Base-by-base conservation (phyloP, 768 basidiomycete genomes). In the Psilocybe cyanescens region DNA sequence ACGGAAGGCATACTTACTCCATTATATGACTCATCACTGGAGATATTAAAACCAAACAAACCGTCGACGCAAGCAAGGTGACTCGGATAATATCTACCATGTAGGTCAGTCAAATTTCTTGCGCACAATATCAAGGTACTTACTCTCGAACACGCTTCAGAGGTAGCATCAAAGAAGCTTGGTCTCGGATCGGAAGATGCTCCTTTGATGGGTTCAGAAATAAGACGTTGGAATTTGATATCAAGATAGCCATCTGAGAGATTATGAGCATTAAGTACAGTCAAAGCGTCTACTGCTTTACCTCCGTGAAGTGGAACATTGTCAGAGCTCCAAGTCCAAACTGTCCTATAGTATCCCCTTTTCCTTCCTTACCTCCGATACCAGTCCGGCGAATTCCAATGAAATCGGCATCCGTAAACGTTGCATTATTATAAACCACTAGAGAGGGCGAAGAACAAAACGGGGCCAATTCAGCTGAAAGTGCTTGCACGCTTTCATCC, bases 251-350 rank as follows among this genome's bases (percentile, higher is more conserved):
- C 59, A 77, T 57, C 75, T 80, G 51, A 8, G 39, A 44, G 6
- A 17, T 12, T 31, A 45, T 55, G 29, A 48, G 9, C 11, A 17
- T 8, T 3, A 4, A 30, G 3, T 4, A 16, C 1, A 24, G n/a
- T 11, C 35, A 58, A 19, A 39, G 46, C 37, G 9, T 24, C 9
- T 47, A 11, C 3, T 28, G 9, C 52, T 74, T 54, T 53, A 83
- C 83, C 70, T 85, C 83, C 0, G 80, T 77, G 55, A 84, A 77
- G 62, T 84, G 81, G 59, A 80, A 86, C 76, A 84, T 81, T 0
- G 82, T 79, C 3, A 85, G 70, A 12, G 79, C 80, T 6, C 85
- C 85, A 7, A 80, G 71, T 4, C 85, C 85, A 68, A 83, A 85
- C 56, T 79, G 78, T 0, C 84, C 84, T 41, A 85, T 84, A 1